phyloP scores from a whole-genome alignment of 805 yeast species.

The Ogataea glucozyma region DNA sequence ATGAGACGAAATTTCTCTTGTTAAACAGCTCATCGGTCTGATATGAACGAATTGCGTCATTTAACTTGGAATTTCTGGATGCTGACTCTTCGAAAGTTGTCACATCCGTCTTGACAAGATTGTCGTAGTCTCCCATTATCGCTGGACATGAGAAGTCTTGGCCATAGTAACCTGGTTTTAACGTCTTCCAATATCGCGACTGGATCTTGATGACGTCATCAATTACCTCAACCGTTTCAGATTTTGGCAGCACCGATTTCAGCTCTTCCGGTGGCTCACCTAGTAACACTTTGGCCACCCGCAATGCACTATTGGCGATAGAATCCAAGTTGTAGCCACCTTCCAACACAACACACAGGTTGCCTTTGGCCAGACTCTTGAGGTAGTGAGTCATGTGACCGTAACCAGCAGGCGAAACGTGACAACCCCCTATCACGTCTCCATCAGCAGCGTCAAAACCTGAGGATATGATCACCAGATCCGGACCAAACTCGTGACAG shows the following conservation, averaged over 20 bases:
- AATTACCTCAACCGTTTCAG: constrained; percentile 76
- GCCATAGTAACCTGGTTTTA: constrained; percentile 63
- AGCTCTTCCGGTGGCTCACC: constrained; percentile 95
- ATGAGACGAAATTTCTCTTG: constrained; percentile 57
- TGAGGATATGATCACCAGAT: constrained; percentile 86
- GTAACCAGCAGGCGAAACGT: constrained; percentile 92
- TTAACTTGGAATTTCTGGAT: constrained; percentile 51
- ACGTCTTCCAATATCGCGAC: constrained; percentile 82
- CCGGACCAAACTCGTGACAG: constrained; percentile 87
- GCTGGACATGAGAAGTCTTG: constrained; percentile 34
- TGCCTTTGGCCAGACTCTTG: constrained; percentile 85
- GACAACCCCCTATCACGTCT: constrained; percentile 95
- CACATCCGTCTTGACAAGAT: constrained; percentile 39
- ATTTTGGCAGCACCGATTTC: constrained; percentile 62
- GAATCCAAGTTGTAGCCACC: constrained; percentile 96
- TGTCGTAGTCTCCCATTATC: constrained; percentile 34
- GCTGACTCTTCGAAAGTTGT: constrained; percentile 38
- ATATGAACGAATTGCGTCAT: constrained; percentile 72
- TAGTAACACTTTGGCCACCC: constrained; percentile 84
- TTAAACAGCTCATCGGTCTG: constrained; percentile 61
- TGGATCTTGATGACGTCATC: constrained; percentile 80
- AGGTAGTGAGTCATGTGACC: constrained; percentile 95
- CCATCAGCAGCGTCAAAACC: constrained; percentile 99
- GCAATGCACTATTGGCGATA: constrained; percentile 85
- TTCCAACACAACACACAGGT: constrained; percentile 84